These are phyloP conservation scores for Stramenopiles sp. DNA, from an alignment of 352 stramenopile genomes.

Conservation along the genomic window DNA sequence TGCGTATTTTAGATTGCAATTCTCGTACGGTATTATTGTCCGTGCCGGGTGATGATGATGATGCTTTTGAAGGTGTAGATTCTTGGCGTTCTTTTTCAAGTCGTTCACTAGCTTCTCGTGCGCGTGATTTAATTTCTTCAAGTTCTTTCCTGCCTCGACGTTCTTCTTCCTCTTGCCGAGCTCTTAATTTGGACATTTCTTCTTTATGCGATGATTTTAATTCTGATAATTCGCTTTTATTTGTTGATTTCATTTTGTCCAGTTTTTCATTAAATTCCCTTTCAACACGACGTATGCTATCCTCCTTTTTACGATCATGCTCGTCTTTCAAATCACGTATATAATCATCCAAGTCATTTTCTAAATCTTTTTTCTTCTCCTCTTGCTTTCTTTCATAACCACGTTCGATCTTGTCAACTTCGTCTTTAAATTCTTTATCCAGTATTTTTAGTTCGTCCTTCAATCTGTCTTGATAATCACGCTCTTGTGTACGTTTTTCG, in stretches of 20 bases:
- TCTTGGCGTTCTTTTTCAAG: not conserved
- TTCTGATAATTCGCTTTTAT: too few relatives aligned
- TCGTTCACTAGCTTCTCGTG: constrained; percentile 11
- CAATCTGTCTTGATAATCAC: too few relatives aligned
- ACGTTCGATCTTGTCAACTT: constrained; percentile 40
- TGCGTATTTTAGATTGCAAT: constrained; percentile 1
- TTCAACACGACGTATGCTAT: too few relatives aligned
- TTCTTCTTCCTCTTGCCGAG: constrained; percentile 24
- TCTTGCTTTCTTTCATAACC: constrained; percentile 30
- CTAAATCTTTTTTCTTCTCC: constrained; percentile 38
- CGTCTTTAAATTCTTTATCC: constrained; percentile 37
- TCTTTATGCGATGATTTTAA: constrained; percentile 28
- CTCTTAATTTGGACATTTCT: constrained; percentile 24
- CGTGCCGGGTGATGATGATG: constrained; percentile 10
- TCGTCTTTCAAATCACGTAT: constrained; percentile 33
- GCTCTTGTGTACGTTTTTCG: too few relatives aligned
- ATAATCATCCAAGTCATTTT: constrained; percentile 28
- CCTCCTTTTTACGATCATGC: constrained; percentile 21
- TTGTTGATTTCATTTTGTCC: too few relatives aligned
- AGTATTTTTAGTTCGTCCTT: constrained; percentile 48
- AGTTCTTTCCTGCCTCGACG: constrained; percentile 22
- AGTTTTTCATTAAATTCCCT: constrained; percentile 26
- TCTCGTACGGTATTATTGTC: constrained; percentile 11
- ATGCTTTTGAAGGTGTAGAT: constrained; percentile 14
- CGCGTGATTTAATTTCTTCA: too few relatives aligned